These are phyloP conservation scores for Dictyostelium citrinum DNA, from an alignment of 78 protist genomes.

Conservation along the genomic window DNA sequence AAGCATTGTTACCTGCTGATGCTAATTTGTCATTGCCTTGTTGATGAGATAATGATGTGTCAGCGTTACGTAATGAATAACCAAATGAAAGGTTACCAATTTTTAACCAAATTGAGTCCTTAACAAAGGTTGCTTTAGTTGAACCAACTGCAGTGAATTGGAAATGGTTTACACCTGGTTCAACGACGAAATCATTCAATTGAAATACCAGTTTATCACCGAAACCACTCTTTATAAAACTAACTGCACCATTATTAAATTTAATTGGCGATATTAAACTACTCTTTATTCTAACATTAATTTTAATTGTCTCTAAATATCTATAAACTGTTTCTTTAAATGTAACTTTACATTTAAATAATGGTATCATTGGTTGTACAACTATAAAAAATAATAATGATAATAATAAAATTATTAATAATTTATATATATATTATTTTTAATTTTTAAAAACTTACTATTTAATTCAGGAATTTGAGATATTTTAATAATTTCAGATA, in stretches of 20 bases:
- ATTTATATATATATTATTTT: too few relatives aligned
- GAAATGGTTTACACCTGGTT: slow-evolving; percentile 46
- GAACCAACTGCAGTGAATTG: slow-evolving; percentile 17
- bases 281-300: slow-evolving; percentile 18
- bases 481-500: not conserved
- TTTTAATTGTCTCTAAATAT: slow-evolving; percentile 42
- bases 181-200: slow-evolving; percentile 3
- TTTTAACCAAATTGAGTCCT: slow-evolving; percentile 55
- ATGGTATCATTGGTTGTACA: slow-evolving; percentile 41
- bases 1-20: too few relatives aligned
- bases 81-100: slow-evolving; percentile 39
- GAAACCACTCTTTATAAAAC: slow-evolving; percentile 3
- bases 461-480: not conserved
- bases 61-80: not conserved
- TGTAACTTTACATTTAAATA: slow-evolving; percentile 29
- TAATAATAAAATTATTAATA: not conserved
- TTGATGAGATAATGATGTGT: not conserved
- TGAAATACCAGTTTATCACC: slow-evolving; percentile 29
- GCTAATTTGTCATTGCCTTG: too few relatives aligned
- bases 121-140: slow-evolving; percentile 31
- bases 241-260: slow-evolving; percentile 7
- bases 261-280: not conserved
- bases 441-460: not conserved
- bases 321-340: slow-evolving; percentile 24
- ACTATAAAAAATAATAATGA: not conserved